Conservation (phyloP, 1,284 basidiomycete genomes). For the Xanthoconium separans region DNA sequence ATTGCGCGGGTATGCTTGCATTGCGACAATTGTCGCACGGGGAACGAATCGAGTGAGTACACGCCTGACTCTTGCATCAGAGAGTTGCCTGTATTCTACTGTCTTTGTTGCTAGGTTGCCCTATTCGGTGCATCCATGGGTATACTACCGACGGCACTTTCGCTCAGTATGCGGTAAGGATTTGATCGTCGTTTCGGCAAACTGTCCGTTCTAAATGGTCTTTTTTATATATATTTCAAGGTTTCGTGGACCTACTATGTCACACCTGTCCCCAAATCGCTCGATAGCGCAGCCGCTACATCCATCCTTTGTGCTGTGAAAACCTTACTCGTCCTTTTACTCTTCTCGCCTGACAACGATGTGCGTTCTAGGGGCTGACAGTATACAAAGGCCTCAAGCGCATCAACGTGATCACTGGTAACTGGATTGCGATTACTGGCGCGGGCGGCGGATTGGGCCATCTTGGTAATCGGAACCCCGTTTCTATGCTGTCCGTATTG, state of each 20-base stretch:
- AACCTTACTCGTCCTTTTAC: neutral
- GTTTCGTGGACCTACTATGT: slow-evolving; percentile 61
- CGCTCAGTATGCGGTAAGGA: slow-evolving; percentile 45
- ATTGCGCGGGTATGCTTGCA: slow-evolving; percentile 59
- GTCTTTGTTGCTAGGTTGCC: slow-evolving; percentile 36
- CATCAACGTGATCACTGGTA: slow-evolving; percentile 50
- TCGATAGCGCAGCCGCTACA: slow-evolving; percentile 60
- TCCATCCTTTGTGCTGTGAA: slow-evolving; percentile 67
- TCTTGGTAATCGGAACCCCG: slow-evolving; percentile 38
- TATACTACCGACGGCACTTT: slow-evolving; percentile 60
- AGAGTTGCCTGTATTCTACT: neutral
- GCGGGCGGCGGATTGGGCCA: slow-evolving; percentile 65
- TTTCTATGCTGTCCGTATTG: neutral
- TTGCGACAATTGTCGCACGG: slow-evolving; percentile 62
- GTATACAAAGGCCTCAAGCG: slow-evolving; percentile 71
- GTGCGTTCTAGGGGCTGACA: slow-evolving; percentile 49
- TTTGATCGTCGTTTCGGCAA: neutral
- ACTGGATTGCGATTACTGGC: slow-evolving; percentile 71
- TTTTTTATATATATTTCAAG: slow-evolving; percentile 29
- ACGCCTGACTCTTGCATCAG: neutral
- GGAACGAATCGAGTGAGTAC: slow-evolving; percentile 49
- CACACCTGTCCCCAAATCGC: slow-evolving; percentile 58
- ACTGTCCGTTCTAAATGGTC: neutral
- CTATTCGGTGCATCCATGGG: slow-evolving; percentile 47
- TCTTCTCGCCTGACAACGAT: neutral